Conservation (phyloP, 2,329 filamentous ascomycete species). For the Colletotrichum falcatum region DNA sequence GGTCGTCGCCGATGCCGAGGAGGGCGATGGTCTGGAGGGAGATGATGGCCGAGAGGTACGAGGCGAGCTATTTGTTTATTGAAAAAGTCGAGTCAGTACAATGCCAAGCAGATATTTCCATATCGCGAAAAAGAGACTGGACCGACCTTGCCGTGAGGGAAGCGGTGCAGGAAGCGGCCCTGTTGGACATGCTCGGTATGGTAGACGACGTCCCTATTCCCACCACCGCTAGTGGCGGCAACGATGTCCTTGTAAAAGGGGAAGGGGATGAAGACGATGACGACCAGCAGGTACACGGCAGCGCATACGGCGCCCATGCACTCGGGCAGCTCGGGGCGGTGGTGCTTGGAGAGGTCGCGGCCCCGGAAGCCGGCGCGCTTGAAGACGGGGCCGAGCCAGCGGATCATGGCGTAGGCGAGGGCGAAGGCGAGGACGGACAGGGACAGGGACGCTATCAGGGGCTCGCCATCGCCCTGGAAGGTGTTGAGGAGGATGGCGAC, state of each 20-base stretch:
- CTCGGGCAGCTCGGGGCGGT: conserved; percentile 85
- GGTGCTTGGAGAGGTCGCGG: conserved; percentile 81
- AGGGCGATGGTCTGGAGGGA: conserved; percentile 92
- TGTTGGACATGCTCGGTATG: conserved; percentile 80
- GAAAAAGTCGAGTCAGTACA: not conserved
- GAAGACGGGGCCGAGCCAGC: conserved; percentile 93
- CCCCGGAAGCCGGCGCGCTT: conserved; percentile 90
- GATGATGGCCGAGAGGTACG: conserved; percentile 93
- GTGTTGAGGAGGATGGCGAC: conserved; percentile 82
- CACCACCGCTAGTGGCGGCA: conserved; percentile 91
- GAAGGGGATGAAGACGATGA: conserved; percentile 95
- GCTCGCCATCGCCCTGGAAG: conserved; percentile 86
- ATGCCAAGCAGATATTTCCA: not conserved
- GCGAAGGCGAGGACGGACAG: conserved; percentile 88
- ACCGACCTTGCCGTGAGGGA: conserved; percentile 90
- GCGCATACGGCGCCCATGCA: conserved; percentile 96
- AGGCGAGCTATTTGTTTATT: conserved; percentile 76
- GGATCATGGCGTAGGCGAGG: conserved; percentile 85
- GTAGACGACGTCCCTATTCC: conserved; percentile 87
- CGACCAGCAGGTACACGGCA: conserved; percentile 87
- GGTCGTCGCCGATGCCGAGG: conserved; percentile 92
- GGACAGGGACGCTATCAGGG: conserved; percentile 87
- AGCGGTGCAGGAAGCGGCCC: conserved; percentile 88
- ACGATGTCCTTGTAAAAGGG: conserved; percentile 99
- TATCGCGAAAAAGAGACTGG: not conserved